Evolutionary conservation across 1,284 basidiomycete genomes (phyloP).

Genomic region (Pseudozyma thailandica): DNA sequence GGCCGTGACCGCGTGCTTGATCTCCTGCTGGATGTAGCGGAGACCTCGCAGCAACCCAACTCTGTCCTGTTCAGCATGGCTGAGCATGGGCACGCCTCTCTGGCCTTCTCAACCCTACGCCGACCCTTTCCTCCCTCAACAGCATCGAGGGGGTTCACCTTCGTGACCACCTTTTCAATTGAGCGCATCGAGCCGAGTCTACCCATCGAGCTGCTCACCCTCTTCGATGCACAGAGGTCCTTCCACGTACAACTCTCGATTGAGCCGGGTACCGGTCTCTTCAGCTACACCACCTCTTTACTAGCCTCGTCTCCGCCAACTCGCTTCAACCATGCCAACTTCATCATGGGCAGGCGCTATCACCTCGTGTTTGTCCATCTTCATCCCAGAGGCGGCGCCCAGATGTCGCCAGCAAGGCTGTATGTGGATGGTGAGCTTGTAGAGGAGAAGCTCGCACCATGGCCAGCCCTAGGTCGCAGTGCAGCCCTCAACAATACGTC

Average conservation of each 20-base stretch:
- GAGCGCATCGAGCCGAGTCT: slow-evolving; percentile 49
- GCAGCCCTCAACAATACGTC: slow-evolving; percentile 5
- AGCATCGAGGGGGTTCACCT: slow-evolving; percentile 47
- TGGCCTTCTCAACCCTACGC: slow-evolving; percentile 49
- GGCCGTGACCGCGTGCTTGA: slow-evolving; percentile 26
- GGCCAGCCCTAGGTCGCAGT: slow-evolving; percentile 29
- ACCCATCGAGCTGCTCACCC: slow-evolving; percentile 50
- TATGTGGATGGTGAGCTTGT: slow-evolving; percentile 57
- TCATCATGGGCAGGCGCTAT: slow-evolving; percentile 34
- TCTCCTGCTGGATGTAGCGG: slow-evolving; percentile 45
- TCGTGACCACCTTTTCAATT: slow-evolving; percentile 47
- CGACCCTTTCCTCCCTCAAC: slow-evolving; percentile 54
- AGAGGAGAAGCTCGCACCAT: slow-evolving; percentile 47
- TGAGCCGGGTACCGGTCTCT: slow-evolving; percentile 42
- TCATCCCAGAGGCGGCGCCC: slow-evolving; percentile 37
- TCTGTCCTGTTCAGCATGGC: slow-evolving; percentile 43
- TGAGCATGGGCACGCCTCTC: slow-evolving; percentile 44
- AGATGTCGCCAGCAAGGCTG: slow-evolving; percentile 48
- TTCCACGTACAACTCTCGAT: slow-evolving; percentile 46
- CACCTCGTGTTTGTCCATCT: slow-evolving; percentile 56
- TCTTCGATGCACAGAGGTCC: slow-evolving; percentile 50
- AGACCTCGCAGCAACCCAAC: slow-evolving; percentile 43
- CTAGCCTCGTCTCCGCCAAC: slow-evolving; percentile 15
- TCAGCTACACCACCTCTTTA: slow-evolving; percentile 41
- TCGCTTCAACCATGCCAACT: slow-evolving; percentile 34